Base-by-base conservation (phyloP, 331 rosid species). In the Erythrophleum ivorense region DNA sequence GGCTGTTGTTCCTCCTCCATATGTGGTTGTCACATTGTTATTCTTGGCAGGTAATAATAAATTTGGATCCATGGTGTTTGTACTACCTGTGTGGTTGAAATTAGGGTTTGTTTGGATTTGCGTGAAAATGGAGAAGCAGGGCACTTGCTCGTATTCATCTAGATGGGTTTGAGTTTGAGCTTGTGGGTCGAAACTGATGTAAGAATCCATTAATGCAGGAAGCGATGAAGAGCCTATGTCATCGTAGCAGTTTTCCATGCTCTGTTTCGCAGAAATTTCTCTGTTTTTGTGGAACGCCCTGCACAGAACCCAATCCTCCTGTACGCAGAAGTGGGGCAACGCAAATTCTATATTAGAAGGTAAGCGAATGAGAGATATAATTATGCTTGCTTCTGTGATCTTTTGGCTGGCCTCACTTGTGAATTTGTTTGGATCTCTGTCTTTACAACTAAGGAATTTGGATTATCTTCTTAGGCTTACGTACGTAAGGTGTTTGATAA, bases 41-140 rank as follows among this genome's bases (percentile, higher is more conserved):
- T 60, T 75, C 60, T 64, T 81, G 71, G 69, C 10, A 50, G 86
- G 83, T 38, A 86, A 33, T 45, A 6, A 15, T 12, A 69, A n/a
- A 79, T 80, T 88, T 71, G 89, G 85, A 34, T 82, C 90, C 80
- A 87, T 63, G 0, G 58, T 69, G 68, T 82, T 31, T 36, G 71
- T 6, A 14, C 21, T 64, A 43, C 12, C 15, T 18, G 62, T 77
- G 81, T 86, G 74, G 81, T 80, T 84, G 90, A 81, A 83, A 82
- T 64, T 77, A 6, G 91, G 90, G 81, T 46, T 87, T 83, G 86
- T 79, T 80, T 92, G 91, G 89, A 69, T 87, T 40, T 88, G 93
- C 33, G 95, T 77, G 54, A 90, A 88, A 77, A 86, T 90, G 98
- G 98, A 94, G 98, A 94, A 91, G 97, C 98, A 94, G 98, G 98